phyloP scores from a whole-genome alignment of 345 rosid species.

The Mercurialis annua region DNA sequence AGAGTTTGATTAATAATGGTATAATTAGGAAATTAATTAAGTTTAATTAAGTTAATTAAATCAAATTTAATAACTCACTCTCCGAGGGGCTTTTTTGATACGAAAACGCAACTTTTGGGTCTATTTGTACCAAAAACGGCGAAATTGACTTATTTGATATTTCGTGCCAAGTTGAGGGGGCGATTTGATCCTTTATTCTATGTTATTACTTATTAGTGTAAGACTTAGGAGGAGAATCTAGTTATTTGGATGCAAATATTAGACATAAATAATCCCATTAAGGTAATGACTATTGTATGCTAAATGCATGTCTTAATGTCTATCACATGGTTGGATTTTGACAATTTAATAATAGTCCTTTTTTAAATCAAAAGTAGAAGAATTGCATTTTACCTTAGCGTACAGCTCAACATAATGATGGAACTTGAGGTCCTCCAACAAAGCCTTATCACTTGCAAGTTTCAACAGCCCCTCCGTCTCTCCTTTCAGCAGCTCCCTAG shows the following conservation, averaged over 20 bases:
- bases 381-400: slow-evolving; percentile 57
- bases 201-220: no score
- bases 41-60: no score
- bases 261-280: background rate
- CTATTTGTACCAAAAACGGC: no score
- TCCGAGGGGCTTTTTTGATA: no score
- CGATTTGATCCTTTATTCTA: no score
- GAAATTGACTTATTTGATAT: no score
- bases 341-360: background rate
- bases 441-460: slow-evolving; percentile 80
- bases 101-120: no score
- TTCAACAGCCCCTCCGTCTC: slow-evolving; percentile 79
- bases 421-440: slow-evolving; percentile 64
- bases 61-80: no score
- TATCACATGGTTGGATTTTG: background rate
- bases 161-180: no score
- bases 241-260: background rate
- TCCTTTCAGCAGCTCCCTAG: slow-evolving; percentile 67
- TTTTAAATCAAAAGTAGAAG: background rate
- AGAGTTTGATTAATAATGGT: no score
- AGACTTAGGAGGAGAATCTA: no score
- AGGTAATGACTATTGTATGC: background rate
- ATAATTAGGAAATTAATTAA: no score
- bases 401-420: slow-evolving; percentile 72
- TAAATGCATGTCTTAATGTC: background rate